Conservation (phyloP, 345 rosid genomes). For the Geranium brycei region DNA sequence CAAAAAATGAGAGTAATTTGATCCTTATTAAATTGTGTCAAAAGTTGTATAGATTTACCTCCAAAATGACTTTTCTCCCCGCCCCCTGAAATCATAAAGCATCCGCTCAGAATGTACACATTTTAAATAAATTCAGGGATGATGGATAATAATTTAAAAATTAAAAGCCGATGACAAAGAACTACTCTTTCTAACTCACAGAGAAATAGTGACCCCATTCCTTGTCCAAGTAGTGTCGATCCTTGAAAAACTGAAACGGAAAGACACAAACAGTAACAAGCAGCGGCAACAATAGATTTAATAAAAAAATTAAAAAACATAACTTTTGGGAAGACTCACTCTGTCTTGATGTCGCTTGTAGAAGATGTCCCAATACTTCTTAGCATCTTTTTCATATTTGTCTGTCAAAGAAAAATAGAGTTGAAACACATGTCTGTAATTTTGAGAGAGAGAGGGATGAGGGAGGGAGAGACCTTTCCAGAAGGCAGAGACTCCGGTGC, state of each 20-base stretch:
- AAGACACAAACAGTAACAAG: background rate
- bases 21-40: too few relatives aligned
- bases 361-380: constrained; percentile 80
- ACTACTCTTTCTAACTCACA: constrained; percentile 30
- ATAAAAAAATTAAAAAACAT: background rate
- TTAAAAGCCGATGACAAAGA: too few relatives aligned
- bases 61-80: constrained; percentile 42
- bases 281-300: background rate
- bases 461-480: constrained; percentile 48
- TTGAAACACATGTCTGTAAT: background rate
- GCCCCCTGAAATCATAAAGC: constrained; percentile 28
- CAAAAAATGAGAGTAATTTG: too few relatives aligned
- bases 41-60: constrained; percentile 29
- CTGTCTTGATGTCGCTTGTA: constrained; percentile 75
- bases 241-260: constrained; percentile 65
- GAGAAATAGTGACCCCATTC: constrained; percentile 77
- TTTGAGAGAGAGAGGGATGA: background rate
- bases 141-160: too few relatives aligned
- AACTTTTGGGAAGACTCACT: constrained; percentile 15
- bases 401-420: constrained; percentile 22
- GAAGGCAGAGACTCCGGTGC: constrained; percentile 48
- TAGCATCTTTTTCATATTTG: constrained; percentile 78
- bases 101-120: too few relatives aligned
- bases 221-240: constrained; percentile 88
- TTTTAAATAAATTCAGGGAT: too few relatives aligned